Base-by-base conservation (phyloP, 208 protist genomes). In the Leishmania mexicana region DNA sequence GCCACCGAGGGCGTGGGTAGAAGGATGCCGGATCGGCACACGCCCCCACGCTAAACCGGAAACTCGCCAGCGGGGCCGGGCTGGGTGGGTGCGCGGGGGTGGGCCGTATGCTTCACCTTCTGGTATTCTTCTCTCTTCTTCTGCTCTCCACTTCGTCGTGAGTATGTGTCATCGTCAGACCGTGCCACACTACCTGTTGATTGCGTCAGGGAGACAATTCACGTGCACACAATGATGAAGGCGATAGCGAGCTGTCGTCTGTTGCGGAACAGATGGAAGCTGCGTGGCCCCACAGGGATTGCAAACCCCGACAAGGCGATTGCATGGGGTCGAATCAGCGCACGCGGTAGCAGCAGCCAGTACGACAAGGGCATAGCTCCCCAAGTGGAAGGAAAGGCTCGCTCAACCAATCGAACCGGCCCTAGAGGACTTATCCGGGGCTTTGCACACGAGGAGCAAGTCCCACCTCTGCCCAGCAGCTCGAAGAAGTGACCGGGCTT, bases 271-370 rank as follows among this genome's bases (percentile, higher is more conserved):
- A 81, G 76, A 57, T 86, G 78, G 78, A 60, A 31, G 42, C 11
- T 86, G 65, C 78, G 62, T 42, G 19, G 31, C 0, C 49, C 62
- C 8, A 45, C 19, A 24, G 19, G 19, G 0, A 17, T 40, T 17
- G 74, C 38, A n/a, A 75, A 75, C 65, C 47, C 65, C 3, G 35
- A 72, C 45, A 38, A 67, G 8, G 17, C 76, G 0, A 58, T 88
- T 4, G 72, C 28, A 21, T 90, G 80, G 84, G 87, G 87, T n/a
- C 72, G 68, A n/a, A 82, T 90, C 35, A 90, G 87, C n/a, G 80
- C 81, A 42, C 68, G 65, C 0, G 87, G 81, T 17, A 76, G 71
- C 51, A 53, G 51, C 0, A 83, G 83, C 31, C 74, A 45, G 3
- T 87, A 84, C 21, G 87, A 87, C 40, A 57, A 84, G 5, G 84